phyloP scores from a whole-genome alignment of 345 rosid species.

The Syzygium oleosum region DNA sequence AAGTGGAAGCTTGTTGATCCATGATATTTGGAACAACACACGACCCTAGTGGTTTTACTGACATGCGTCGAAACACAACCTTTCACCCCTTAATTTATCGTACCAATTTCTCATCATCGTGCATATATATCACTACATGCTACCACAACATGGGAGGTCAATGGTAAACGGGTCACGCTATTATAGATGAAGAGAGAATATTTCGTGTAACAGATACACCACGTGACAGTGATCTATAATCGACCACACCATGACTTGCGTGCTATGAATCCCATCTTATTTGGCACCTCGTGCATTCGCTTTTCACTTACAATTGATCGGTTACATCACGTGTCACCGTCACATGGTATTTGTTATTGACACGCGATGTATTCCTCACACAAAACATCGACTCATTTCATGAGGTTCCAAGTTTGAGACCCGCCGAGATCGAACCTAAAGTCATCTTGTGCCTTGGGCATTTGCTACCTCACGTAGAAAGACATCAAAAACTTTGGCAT shows the following conservation, averaged over 20 bases:
- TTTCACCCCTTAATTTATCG: neutral
- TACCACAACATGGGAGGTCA: neutral
- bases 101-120: neutral
- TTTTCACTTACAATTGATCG: neutral
- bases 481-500: neutral
- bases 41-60: too few relatives aligned
- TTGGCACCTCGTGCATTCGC: neutral
- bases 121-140: neutral
- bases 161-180: fast-evolving
- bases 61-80: neutral
- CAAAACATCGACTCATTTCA: neutral
- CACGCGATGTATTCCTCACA: fast-evolving
- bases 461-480: neutral
- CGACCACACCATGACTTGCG: fast-evolving
- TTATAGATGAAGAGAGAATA: neutral
- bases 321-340: neutral
- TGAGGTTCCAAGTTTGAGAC: neutral
- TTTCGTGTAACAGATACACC: neutral
- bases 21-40: too few relatives aligned
- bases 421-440: neutral
- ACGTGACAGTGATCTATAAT: neutral
- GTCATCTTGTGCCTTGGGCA: neutral
- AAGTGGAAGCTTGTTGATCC: neutral
- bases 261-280: neutral
- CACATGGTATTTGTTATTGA: neutral